Percentiles rank a stretch among this genome's conserved stretches.
Conservation (phyloP, 1,139 yeast species). For the Geotrichum aggregatum region DNA sequence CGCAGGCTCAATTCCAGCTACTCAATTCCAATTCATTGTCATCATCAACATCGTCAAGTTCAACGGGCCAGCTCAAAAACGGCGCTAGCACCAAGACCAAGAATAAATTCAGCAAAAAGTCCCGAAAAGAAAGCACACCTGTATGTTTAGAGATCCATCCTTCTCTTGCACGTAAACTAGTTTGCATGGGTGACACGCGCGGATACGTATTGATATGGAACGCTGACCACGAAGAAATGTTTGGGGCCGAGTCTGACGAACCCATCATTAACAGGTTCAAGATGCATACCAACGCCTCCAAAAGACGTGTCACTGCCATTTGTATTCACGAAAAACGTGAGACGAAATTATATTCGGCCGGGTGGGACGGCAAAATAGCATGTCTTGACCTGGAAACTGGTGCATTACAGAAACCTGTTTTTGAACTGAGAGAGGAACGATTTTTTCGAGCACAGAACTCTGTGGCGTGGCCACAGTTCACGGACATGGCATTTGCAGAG, state of each 20-base stretch:
- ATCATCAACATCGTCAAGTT: too few species aligned
- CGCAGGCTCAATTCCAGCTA: neutral
- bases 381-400: conserved; percentile 7
- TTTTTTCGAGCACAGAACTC: neutral
- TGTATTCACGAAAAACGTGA: neutral
- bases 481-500: neutral
- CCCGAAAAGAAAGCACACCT: neutral
- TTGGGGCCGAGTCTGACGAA: neutral
- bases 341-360: conserved; percentile 8
- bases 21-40: too few species aligned
- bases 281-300: neutral
- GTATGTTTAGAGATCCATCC: conserved; percentile 7
- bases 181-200: conserved; percentile 10
- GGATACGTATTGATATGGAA: conserved; percentile 7
- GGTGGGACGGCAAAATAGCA: conserved; percentile 7
- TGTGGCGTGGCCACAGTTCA: neutral
- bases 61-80: too few species aligned
- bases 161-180: conserved; percentile 5
- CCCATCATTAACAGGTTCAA: conserved; percentile 5
- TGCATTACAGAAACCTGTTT: neutral
- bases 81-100: too few species aligned
- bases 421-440: neutral
- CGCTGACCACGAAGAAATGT: conserved; percentile 1
- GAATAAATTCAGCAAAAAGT: neutral
- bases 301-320: conserved; percentile 3